Base-by-base conservation (phyloP, 192 early-diverging fungal genomes). In the Mortierella hygrophila region DNA sequence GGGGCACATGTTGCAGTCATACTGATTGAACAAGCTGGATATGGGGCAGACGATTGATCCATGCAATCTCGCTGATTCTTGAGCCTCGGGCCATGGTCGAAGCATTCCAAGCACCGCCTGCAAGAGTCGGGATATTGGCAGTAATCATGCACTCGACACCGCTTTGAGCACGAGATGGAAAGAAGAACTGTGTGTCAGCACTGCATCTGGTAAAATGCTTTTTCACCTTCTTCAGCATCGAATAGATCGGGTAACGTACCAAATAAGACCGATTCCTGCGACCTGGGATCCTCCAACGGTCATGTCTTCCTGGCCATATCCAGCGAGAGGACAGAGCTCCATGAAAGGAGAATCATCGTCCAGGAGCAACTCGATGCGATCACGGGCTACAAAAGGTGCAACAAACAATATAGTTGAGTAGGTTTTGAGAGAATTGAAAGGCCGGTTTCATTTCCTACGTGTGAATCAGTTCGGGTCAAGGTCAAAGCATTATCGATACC, bases 311-410 rank as follows among this genome's bases (percentile, higher is more conserved):
- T 93, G 93, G 6, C 78, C 89, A 68, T 85, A 91, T 23, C 93
- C 93, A 16, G 93, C 93, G 11, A 94, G 82, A 8, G 93, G 88
- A 70, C 90, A 89, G 60, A 94, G 82, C 72, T 94, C 93, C 57
- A 94, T 82, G 60, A 93, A 93, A 29, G 93, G 93, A 38, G 92
- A 93, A 70, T 93, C 93, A 68, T 93, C 91, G 69, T 94, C 93
- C 29, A 94, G 80, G 10, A 93, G 52, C 2, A 93, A 69, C 35
- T 94, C 92, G 16, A 94, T 75, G n/a, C 93, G 88, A 70, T 94
- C 93, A 11, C 93, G 86, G 29, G 92, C 93, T 92, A 32, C 18
- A 10, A 26, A 21, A 11, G 46, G 9, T 16, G 3, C 16, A 52
- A 18, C 18, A 52, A 52, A 52, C 6, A 16, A 32, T n/a, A 44